Evolutionary conservation across 176 grass and related monocot genomes (phyloP).

Genomic region (Miscanthus lutarioriparius): DNA sequence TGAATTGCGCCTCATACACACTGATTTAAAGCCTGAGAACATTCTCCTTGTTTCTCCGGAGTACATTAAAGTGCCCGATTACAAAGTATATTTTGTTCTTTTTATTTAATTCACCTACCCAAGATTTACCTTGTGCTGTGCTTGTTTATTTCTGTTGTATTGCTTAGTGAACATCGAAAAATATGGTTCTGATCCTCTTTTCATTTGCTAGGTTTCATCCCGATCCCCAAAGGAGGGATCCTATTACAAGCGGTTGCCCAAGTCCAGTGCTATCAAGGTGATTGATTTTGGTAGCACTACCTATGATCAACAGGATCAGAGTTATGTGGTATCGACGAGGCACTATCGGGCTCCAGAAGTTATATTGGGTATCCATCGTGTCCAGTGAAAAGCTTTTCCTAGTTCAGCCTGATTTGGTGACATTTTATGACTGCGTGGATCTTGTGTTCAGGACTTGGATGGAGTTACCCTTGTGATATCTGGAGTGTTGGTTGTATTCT

Average conservation of each 20-base stretch:
- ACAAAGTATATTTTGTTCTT: conserved; percentile 93
- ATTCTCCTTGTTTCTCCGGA: conserved; percentile 97
- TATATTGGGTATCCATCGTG: conserved; percentile 66
- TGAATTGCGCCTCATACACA: conserved; percentile 98
- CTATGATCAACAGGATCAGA: conserved; percentile 65
- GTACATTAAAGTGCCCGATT: conserved; percentile 97
- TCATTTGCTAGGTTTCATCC: conserved; percentile 52
- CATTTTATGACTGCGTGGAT: conserved; percentile 8
- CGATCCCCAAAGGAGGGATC: conserved; percentile 69
- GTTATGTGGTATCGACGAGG: conserved; percentile 86
- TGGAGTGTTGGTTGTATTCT: conserved; percentile 97
- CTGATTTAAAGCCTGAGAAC: conserved; percentile 99
- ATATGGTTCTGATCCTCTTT: conserved; percentile 27
- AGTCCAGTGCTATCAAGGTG: conserved; percentile 92
- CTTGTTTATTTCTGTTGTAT: not conserved
- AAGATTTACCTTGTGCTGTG: not conserved
- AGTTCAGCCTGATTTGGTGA: conserved; percentile 10
- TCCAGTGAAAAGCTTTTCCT: conserved; percentile 5
- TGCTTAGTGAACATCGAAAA: not conserved
- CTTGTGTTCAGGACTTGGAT: conserved; percentile 77
- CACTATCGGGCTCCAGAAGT: conserved; percentile 96
- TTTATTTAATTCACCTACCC: conserved; percentile 17
- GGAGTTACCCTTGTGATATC: conserved; percentile 93
- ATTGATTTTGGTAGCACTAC: conserved; percentile 99
- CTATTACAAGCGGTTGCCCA: conserved; percentile 72